These are phyloP conservation scores for Penicillium coprophilum DNA, from an alignment of 495 filamentous ascomycete genomes.

Conservation along the genomic window DNA sequence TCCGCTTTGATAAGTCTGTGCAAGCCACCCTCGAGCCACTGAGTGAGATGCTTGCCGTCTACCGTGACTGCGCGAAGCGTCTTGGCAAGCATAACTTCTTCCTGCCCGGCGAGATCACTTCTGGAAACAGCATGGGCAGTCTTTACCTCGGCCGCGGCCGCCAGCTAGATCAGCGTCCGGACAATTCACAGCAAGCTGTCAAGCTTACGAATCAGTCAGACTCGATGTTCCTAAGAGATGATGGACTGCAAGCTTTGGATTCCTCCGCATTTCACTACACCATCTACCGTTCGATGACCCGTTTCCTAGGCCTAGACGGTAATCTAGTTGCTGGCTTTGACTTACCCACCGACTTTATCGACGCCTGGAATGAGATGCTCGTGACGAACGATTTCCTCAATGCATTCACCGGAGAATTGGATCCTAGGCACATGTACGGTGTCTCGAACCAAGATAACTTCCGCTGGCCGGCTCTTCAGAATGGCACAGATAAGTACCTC, in stretches of 20 bases:
- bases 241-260: slow-evolving; percentile 43
- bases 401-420: slow-evolving; percentile 49
- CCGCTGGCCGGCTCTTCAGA: slow-evolving; percentile 50
- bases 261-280: slow-evolving; percentile 50
- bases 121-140: slow-evolving; percentile 37
- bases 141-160: slow-evolving; percentile 41
- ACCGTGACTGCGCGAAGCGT: slow-evolving; percentile 41
- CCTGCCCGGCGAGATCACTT: slow-evolving; percentile 49
- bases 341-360: slow-evolving; percentile 43
- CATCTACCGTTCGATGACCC: slow-evolving; percentile 48
- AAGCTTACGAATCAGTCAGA: slow-evolving; percentile 35
- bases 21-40: slow-evolving; percentile 48
- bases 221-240: slow-evolving; percentile 30
- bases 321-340: slow-evolving; percentile 41
- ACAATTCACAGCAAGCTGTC: slow-evolving; percentile 29
- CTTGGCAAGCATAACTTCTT: slow-evolving; percentile 51
- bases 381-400: slow-evolving; percentile 48
- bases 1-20: slow-evolving; percentile 50
- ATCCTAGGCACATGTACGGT: slow-evolving; percentile 53
- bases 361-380: slow-evolving; percentile 46
- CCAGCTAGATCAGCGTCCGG: slow-evolving; percentile 33
- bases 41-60: slow-evolving; percentile 40
- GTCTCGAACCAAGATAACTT: slow-evolving; percentile 55
- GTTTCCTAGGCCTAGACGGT: slow-evolving; percentile 53
- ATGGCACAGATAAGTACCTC: slow-evolving; percentile 48